Evolutionary conservation across 441 rosid genomes (phyloP), one percentile per base, ranked within the genome.

Genomic region (Arabidopsis lyrata): DNA sequence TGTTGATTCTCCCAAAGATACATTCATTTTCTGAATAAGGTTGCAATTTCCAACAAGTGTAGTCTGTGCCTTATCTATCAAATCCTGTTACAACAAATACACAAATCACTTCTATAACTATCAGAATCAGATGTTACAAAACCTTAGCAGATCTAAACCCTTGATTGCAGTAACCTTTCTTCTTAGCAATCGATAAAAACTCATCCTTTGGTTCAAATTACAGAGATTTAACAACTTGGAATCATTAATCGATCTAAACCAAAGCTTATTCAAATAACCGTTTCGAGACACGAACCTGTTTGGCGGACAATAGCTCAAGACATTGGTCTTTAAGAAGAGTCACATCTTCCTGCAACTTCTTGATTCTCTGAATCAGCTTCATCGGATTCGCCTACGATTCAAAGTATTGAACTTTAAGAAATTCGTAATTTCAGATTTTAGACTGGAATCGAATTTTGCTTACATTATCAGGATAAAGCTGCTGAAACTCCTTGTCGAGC

Each of bases 1-100:
- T 15, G 54, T n/a, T 9, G 89, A 79, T 74, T 83, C 76, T n/a
- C 89, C 88, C 32, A 77, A 44, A 0, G 92, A 83, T 35, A 78
- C 80, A 75, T 90, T 91, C 93, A 90, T 91, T 74, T 83, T 81
- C 75, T 78, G 86, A 34, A 93, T 52, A 36, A 81, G 77, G 67
- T 60, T 88, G 75, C 86, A 84, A 81, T 90, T 93, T 66, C 90
- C 93, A 63, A 91, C 82, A 31, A 93, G 86, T 81, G 82, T 81
- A 2, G 86, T 82, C 27, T 78, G 85, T 41, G 96, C 96, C 81
- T 88, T 91, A 73, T 93, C 98, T 75, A 93, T 83, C 85, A 93
- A 83, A 82, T 94, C 95, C 98, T 93, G 79, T 74, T 66, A 47
- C 56, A 57, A 42, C 64, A 49, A 61, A 32, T 2, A 5, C 0